Evolutionary conservation across 345 rosid genomes (phyloP).

Genomic region (Laguncularia racemosa): DNA sequence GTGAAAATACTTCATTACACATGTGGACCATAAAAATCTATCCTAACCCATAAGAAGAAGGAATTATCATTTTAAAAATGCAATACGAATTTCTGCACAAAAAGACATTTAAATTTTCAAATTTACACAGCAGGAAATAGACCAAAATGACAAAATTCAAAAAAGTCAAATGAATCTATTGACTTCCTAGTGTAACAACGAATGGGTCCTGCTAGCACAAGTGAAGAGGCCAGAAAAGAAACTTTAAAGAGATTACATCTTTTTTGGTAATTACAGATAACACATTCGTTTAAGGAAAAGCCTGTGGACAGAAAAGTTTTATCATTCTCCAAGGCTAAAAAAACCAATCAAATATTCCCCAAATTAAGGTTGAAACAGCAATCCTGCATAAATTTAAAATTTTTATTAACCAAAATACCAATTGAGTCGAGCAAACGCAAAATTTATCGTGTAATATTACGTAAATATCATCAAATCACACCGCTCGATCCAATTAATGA

Average conservation of each 20-base stretch:
- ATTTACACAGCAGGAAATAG: not conserved
- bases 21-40: not conserved
- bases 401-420: too few species aligned
- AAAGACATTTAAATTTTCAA: not conserved
- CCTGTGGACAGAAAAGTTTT: not conserved
- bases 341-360: too few species aligned
- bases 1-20: not conserved
- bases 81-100: not conserved
- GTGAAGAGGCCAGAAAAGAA: too few species aligned
- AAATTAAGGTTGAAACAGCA: too few species aligned
- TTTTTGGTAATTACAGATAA: not conserved
- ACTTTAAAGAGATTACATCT: too few species aligned
- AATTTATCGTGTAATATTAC: not conserved
- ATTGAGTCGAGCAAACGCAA: too few species aligned
- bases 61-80: not conserved
- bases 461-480: conserved; percentile 4
- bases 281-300: not conserved
- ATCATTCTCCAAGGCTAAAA: conserved; percentile 2
- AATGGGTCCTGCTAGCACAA: not conserved
- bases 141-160: not conserved
- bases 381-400: too few species aligned
- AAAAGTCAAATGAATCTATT: not conserved
- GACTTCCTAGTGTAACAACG: not conserved
- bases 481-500: not conserved
- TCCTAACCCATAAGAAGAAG: not conserved